These are phyloP conservation scores for Moesziomyces antarcticus DNA, from an alignment of 1,284 basidiomycete species.

Conservation along the genomic window DNA sequence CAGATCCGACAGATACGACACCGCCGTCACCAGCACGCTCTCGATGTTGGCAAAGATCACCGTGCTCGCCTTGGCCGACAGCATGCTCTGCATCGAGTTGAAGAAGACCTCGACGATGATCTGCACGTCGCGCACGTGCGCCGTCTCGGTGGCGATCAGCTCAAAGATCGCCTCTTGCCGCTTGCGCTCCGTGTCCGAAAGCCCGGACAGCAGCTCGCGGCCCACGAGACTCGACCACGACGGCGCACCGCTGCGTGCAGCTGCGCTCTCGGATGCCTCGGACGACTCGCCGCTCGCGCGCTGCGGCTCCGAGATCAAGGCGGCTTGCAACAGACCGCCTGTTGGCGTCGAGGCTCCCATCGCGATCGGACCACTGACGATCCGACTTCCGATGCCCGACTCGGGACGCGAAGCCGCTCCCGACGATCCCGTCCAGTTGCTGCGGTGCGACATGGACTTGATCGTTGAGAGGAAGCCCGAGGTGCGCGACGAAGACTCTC, in stretches of 20 bases:
- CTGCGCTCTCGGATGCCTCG: not conserved
- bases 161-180: conserved; percentile 99
- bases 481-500: conserved; percentile 33
- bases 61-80: conserved; percentile 81
- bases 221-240: conserved; percentile 93
- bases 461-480: conserved; percentile 58
- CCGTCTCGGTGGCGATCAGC: conserved; percentile 96
- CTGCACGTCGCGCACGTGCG: conserved; percentile 97
- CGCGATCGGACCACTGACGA: conserved; percentile 42
- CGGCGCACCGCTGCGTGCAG: conserved; percentile 67
- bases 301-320: conserved; percentile 17
- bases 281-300: conserved; percentile 10
- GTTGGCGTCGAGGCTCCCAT: conserved; percentile 14
- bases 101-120: conserved; percentile 76
- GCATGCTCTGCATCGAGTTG: conserved; percentile 76
- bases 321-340: conserved; percentile 10
- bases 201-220: conserved; percentile 78
- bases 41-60: conserved; percentile 94
- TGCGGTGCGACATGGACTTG: conserved; percentile 55
- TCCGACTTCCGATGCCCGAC: conserved; percentile 14
- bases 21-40: conserved; percentile 70
- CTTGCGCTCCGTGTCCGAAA: conserved; percentile 92
- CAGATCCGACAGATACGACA: conserved; percentile 72
- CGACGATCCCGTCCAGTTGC: conserved; percentile 19
- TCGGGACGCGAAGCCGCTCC: conserved; percentile 5